Conservation (phyloP, 805 yeast genomes). For the Maudiozyma barnettii region DNA sequence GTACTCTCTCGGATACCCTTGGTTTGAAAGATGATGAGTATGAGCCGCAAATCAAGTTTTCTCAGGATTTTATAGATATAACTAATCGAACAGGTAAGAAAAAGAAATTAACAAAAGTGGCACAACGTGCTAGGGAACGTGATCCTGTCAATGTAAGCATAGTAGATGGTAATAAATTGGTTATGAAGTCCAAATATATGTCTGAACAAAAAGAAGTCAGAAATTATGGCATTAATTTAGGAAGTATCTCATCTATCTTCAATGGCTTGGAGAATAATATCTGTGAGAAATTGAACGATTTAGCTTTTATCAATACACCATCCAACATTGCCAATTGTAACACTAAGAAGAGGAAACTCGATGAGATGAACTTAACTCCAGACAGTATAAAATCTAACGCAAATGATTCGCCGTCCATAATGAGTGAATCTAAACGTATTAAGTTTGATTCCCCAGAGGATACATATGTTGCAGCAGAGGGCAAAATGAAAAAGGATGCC, state of each 20-base stretch:
- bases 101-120: conserved; percentile 21
- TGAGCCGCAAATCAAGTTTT: conserved; percentile 14
- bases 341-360: conserved; percentile 22
- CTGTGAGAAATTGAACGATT: conserved; percentile 4
- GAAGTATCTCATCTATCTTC: conserved; percentile 20
- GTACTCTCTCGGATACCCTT: conserved; percentile 27
- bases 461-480: conserved; percentile 13
- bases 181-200: conserved; percentile 20
- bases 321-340: neutral
- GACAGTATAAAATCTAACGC: conserved; percentile 12
- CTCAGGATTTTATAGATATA: conserved; percentile 20
- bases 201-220: conserved; percentile 5
- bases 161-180: conserved; percentile 17
- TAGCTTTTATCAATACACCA: conserved; percentile 8
- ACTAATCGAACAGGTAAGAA: conserved; percentile 29
- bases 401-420: conserved; percentile 17
- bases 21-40: conserved; percentile 24
- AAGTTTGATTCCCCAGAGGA: conserved; percentile 30
- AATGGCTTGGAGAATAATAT: conserved; percentile 14
- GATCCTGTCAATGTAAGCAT: conserved; percentile 20
- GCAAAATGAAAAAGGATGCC: conserved; percentile 7
- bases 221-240: conserved; percentile 9
- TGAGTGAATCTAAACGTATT: conserved; percentile 28
- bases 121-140: conserved; percentile 26
- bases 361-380: conserved; percentile 15